Evolutionary conservation across 2,329 filamentous ascomycete genomes (phyloP).

Genomic region (Cladosporium halotolerans): DNA sequence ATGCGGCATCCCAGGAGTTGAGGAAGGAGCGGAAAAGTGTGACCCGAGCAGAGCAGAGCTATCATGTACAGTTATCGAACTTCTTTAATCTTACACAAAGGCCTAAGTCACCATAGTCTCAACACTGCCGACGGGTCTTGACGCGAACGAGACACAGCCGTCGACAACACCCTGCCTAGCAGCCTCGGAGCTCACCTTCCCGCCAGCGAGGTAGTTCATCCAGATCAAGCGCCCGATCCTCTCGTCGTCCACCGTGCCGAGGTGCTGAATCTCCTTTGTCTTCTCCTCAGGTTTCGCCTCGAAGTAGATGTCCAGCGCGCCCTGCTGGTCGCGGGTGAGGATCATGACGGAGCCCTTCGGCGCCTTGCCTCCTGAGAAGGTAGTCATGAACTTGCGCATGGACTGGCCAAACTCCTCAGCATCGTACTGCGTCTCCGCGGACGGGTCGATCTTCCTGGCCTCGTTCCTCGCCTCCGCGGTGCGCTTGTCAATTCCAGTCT

Average conservation of each 20-base stretch:
- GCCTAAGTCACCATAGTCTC: slow-evolving; percentile 60
- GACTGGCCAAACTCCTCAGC: slow-evolving; percentile 72
- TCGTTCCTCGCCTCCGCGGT: slow-evolving; percentile 52
- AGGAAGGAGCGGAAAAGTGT: no score
- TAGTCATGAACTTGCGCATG: slow-evolving; percentile 68
- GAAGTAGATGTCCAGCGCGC: slow-evolving; percentile 62
- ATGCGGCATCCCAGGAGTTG: no score
- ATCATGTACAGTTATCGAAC: not conserved
- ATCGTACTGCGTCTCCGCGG: slow-evolving; percentile 45
- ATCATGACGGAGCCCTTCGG: slow-evolving; percentile 75
- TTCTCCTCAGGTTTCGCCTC: slow-evolving; percentile 42
- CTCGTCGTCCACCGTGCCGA: slow-evolving; percentile 73
- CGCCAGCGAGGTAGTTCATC: slow-evolving; percentile 84
- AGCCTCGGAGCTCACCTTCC: slow-evolving; percentile 76
- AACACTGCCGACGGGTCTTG: slow-evolving; percentile 79
- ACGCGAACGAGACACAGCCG: slow-evolving; percentile 81
- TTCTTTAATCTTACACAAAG: not conserved
- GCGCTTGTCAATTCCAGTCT: slow-evolving; percentile 72
- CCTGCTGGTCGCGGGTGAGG: slow-evolving; percentile 59
- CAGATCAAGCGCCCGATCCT: slow-evolving; percentile 75
- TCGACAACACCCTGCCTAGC: slow-evolving; percentile 77
- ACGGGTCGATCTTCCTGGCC: slow-evolving; percentile 15
- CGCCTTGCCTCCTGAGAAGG: slow-evolving; percentile 74
- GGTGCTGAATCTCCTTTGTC: slow-evolving; percentile 39
- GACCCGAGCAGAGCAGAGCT: not conserved